phyloP scores from a whole-genome alignment of 2,329 filamentous ascomycete species.

The Ceratocystis harringtonii region DNA sequence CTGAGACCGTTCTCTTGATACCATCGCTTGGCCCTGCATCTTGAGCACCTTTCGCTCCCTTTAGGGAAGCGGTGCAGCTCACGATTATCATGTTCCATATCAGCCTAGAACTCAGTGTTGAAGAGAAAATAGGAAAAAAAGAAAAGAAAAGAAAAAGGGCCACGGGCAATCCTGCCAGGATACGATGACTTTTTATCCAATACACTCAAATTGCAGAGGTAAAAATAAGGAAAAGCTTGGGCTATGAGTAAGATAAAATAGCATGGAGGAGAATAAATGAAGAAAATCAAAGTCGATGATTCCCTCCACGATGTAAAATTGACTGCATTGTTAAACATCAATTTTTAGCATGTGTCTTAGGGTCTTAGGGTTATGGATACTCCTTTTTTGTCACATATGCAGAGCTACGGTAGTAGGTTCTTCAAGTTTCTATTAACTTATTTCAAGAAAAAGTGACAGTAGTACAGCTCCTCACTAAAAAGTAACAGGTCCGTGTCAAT shows the following conservation, averaged over 20 bases:
- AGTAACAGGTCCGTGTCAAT: no score
- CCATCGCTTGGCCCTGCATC: constrained; percentile 57
- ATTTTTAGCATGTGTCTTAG: not conserved
- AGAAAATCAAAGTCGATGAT: no score
- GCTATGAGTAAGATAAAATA: not conserved
- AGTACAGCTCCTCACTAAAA: no score
- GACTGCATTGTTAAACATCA: not conserved
- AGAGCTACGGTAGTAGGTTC: no score
- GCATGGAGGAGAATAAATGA: no score
- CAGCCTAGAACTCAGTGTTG: not conserved
- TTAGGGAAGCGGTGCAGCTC: constrained; percentile 37
- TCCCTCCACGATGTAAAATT: no score
- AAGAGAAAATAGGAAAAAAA: constrained; percentile 7
- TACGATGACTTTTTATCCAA: no score
- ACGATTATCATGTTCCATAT: constrained; percentile 28
- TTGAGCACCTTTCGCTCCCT: constrained; percentile 38
- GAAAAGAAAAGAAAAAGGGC: not conserved
- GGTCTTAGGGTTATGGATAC: not conserved
- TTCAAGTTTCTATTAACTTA: no score
- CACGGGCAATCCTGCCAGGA: no score
- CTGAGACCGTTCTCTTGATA: constrained; percentile 61
- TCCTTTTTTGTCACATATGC: no score
- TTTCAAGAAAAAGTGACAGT: no score
- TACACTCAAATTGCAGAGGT: no score
- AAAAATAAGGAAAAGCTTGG: not conserved